A percentile compares a stretch with the other conserved stretches of the same genome.
Conservation (phyloP, 2,329 filamentous ascomycete species). For the Fusarium sp. region DNA sequence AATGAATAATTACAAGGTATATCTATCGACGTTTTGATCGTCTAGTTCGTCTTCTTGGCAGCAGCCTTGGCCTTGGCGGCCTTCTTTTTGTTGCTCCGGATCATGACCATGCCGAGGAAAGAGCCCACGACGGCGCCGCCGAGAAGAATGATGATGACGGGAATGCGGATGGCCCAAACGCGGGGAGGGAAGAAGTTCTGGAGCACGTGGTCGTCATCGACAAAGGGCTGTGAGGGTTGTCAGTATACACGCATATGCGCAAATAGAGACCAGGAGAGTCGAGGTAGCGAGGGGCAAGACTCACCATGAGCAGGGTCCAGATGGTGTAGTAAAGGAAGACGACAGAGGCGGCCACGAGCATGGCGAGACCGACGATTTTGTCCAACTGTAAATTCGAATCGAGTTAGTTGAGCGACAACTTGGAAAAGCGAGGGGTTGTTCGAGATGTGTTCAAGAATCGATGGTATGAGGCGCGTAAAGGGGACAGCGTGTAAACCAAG, state of each 20-base stretch:
- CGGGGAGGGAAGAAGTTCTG: constrained; percentile 96
- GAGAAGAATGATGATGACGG: constrained; percentile 93
- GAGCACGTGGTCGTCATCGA: constrained; percentile 92
- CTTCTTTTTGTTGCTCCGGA: constrained; percentile 98
- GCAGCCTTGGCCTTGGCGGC: constrained; percentile 90
- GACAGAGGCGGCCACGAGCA: constrained; percentile 74
- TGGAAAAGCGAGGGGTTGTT: constrained; percentile 38
- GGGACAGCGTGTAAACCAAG: constrained; percentile 31
- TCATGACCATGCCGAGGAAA: constrained; percentile 98
- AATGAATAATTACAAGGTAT: constrained; percentile 38
- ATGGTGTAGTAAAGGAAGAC: constrained; percentile 90
- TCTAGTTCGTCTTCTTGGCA: constrained; percentile 85
- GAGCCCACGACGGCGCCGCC: constrained; percentile 94
- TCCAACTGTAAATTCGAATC: constrained; percentile 75
- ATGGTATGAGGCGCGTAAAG: constrained; percentile 30
- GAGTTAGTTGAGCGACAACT: constrained; percentile 25
- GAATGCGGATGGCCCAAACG: constrained; percentile 98
- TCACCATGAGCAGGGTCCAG: constrained; percentile 97
- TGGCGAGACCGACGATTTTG: constrained; percentile 79
- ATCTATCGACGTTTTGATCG: constrained; percentile 16
- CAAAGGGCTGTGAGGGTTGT: constrained; percentile 79
- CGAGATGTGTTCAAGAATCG: constrained; percentile 1
- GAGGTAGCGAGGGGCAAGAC: constrained; percentile 36
- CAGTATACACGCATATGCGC: constrained; percentile 15
- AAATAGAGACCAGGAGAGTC: background rate